Percentiles rank a stretch among this genome's conserved stretches.
phyloP scores from a whole-genome alignment of 768 basidiomycete genomes.

The Leccinellum luteum region DNA sequence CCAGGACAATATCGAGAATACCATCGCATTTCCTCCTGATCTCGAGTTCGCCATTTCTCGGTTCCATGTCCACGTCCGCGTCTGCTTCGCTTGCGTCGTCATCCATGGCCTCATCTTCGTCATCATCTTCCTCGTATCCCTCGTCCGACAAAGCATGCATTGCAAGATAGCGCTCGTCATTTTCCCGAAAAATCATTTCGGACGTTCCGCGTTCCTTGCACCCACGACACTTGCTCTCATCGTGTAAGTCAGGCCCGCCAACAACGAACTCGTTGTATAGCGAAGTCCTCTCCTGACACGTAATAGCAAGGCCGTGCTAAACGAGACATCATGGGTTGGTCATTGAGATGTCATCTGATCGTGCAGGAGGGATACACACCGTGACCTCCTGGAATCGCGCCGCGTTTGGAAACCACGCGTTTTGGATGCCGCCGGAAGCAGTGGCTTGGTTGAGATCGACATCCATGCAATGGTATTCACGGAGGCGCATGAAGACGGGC shows the following conservation, averaged over 20 bases:
- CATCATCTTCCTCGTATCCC: constrained; percentile 26
- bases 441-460: constrained; percentile 33
- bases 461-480: constrained; percentile 51
- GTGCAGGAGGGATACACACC: constrained; percentile 22
- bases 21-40: constrained; percentile 45
- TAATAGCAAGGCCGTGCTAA: constrained; percentile 22
- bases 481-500: constrained; percentile 58
- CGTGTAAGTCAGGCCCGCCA: constrained; percentile 41
- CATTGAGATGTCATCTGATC: constrained; percentile 2
- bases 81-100: constrained; percentile 27
- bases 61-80: constrained; percentile 26
- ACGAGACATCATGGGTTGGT: not conserved
- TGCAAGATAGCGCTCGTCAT: constrained; percentile 25
- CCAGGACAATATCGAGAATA: constrained; percentile 58
- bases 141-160: constrained; percentile 10
- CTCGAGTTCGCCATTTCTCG: constrained; percentile 21
- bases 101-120: constrained; percentile 25
- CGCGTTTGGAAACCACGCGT: constrained; percentile 39
- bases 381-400: constrained; percentile 12
- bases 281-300: constrained; percentile 23
- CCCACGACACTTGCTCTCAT: constrained; percentile 37
- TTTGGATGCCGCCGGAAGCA: constrained; percentile 35
- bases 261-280: constrained; percentile 43
- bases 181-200: constrained; percentile 29
- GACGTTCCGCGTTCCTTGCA: constrained; percentile 27